These are phyloP conservation scores for Ulota crispa DNA, from an alignment of 225 moss, liverwort and hornwort genomes.

Conservation along the genomic window DNA sequence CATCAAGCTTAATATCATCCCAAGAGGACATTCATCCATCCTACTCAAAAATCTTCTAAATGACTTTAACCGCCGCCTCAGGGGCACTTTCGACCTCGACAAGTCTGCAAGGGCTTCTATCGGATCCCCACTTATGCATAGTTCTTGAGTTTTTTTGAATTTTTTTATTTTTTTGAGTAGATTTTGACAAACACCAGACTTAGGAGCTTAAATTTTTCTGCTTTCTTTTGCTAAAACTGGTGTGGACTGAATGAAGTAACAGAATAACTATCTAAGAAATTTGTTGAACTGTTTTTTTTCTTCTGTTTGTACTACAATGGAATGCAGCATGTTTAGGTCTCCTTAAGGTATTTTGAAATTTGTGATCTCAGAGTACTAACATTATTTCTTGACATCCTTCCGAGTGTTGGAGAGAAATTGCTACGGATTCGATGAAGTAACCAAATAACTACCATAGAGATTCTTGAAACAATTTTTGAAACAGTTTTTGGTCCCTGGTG, in stretches of 20 bases:
- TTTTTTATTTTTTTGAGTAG: not conserved
- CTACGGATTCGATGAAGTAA: not conserved
- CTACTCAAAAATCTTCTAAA: no score
- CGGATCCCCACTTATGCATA: not conserved
- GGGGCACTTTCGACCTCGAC: not conserved
- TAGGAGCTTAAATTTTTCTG: no score
- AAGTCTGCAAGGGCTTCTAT: not conserved
- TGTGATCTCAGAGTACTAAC: not conserved
- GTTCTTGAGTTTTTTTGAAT: no score
- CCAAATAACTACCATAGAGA: not conserved
- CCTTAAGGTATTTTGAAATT: not conserved
- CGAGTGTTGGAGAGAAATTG: not conserved
- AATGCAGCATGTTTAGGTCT: not conserved
- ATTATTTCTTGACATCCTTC: not conserved
- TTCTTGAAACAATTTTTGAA: not conserved
- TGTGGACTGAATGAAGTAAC: not conserved
- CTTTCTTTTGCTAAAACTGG: not conserved
- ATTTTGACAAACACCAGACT: not conserved
- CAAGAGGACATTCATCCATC: no score
- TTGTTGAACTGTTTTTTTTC: not conserved
- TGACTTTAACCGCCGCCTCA: not conserved
- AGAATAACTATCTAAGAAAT: not conserved
- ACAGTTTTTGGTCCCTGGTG: not conserved
- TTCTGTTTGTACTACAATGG: fast-evolving
- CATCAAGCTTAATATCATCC: no score